These are phyloP conservation scores for Pseudogymnoascus sp. DNA, from an alignment of 2,329 filamentous ascomycete species.

Conservation along the genomic window DNA sequence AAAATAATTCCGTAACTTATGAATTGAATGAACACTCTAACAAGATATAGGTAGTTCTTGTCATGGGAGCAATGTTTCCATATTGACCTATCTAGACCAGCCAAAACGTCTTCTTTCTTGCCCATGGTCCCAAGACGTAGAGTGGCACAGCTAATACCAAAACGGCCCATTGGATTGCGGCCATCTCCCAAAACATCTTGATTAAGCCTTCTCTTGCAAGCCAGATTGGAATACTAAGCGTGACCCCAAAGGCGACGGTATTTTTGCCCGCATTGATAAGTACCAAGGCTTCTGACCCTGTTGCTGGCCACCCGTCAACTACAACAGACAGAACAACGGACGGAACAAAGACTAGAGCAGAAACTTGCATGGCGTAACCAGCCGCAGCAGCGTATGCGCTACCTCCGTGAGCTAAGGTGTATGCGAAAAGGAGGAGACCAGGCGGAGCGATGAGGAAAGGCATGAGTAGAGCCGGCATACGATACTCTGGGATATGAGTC, in stretches of 20 bases:
- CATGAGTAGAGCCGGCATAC: conserved; percentile 32
- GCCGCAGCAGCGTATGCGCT: conserved; percentile 25
- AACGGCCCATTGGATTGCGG: conserved; percentile 30
- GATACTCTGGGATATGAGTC: conserved; percentile 34
- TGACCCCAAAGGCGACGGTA: conserved; percentile 21
- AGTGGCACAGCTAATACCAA: conserved; percentile 27
- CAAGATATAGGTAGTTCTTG: neutral
- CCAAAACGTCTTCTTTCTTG: neutral
- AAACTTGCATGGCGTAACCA: conserved; percentile 26
- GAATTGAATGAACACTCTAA: neutral
- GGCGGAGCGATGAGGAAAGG: conserved; percentile 31
- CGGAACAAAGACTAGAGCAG: conserved; percentile 28
- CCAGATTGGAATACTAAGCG: conserved; percentile 20
- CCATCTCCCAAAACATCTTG: conserved; percentile 32
- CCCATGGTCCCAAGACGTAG: conserved; percentile 26
- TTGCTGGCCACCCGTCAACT: conserved; percentile 28
- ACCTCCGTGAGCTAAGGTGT: conserved; percentile 23
- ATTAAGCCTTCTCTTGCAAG: conserved; percentile 25
- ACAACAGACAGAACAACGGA: conserved; percentile 31
- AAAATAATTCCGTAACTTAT: neutral
- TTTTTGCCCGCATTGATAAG: conserved; percentile 30
- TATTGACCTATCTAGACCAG: neutral
- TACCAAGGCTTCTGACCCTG: conserved; percentile 30
- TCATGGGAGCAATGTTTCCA: neutral
- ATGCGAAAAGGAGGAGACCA: conserved; percentile 30